A percentile compares a stretch with the other conserved stretches of the same genome.
phyloP scores from a whole-genome alignment of 108 stramenopile genomes.

The Pseudonitzschia delicatissima region DNA sequence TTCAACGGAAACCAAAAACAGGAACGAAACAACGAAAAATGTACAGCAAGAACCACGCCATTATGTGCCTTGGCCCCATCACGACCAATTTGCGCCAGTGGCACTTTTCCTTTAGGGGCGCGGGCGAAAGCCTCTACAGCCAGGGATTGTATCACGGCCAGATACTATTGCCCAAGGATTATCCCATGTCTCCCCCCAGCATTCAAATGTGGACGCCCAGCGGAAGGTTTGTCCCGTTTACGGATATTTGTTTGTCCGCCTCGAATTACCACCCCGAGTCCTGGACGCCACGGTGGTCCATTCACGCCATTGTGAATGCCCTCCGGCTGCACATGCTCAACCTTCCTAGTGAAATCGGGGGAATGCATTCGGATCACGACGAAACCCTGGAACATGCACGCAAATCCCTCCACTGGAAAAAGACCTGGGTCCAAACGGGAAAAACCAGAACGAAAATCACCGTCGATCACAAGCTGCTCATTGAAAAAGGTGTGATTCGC shows the following conservation, averaged over 20 bases:
- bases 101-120: conserved; percentile 87
- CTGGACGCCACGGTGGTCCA: conserved; percentile 86
- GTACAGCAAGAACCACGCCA: background rate
- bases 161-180: conserved; percentile 75
- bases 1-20: conserved; percentile 15
- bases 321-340: conserved; percentile 84
- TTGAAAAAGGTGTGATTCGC: conserved; percentile 15
- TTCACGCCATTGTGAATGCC: conserved; percentile 63
- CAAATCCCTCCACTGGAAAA: conserved; percentile 52
- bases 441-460: background rate
- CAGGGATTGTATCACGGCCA: conserved; percentile 87
- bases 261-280: conserved; percentile 85
- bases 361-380: conserved; percentile 42
- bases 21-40: background rate
- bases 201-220: conserved; percentile 83
- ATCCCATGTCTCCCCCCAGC: conserved; percentile 82
- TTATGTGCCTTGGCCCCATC: conserved; percentile 67
- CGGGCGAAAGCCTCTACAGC: conserved; percentile 54
- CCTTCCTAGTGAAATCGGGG: conserved; percentile 79
- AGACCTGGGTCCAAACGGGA: conserved; percentile 14
- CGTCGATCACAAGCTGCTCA: conserved; percentile 25
- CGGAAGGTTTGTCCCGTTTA: conserved; percentile 68
- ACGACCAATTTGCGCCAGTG: conserved; percentile 70
- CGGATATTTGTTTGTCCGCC: conserved; percentile 85
- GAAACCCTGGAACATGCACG: conserved; percentile 41